These are phyloP conservation scores for Scheffersomyces illinoinensis DNA, from an alignment of 1,139 yeast genomes.

Conservation along the genomic window DNA sequence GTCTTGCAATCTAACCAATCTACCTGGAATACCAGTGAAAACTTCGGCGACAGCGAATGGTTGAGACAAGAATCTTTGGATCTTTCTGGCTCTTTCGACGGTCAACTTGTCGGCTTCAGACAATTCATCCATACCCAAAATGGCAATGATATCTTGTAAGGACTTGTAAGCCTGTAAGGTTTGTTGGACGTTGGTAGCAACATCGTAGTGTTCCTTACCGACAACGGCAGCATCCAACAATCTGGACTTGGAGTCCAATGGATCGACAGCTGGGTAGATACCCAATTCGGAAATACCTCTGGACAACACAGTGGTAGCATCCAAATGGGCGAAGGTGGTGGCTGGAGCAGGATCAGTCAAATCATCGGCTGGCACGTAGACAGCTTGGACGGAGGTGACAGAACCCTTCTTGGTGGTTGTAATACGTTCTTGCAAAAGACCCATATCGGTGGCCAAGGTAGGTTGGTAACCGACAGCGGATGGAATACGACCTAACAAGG, in stretches of 20 bases:
- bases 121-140: conserved; percentile 99
- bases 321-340: conserved; percentile 99
- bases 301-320: conserved; percentile 99
- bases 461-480: conserved; percentile 99
- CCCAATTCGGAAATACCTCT: conserved; percentile 99
- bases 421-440: conserved; percentile 99
- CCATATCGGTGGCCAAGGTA: conserved; percentile 99
- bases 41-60: conserved; percentile 99
- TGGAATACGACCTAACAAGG: conserved; percentile 99
- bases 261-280: conserved; percentile 99
- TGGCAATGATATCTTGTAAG: conserved; percentile 99
- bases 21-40: conserved; percentile 99
- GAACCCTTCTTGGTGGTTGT: conserved; percentile 99
- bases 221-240: conserved; percentile 95
- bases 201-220: conserved; percentile 98
- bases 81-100: conserved; percentile 99
- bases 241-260: conserved; percentile 99
- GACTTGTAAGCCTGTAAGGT: conserved; percentile 99
- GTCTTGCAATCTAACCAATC: conserved; percentile 94
- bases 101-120: conserved; percentile 98
- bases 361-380: conserved; percentile 99
- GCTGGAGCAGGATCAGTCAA: conserved; percentile 99
- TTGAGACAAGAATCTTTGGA: conserved; percentile 99
- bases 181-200: conserved; percentile 94
- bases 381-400: conserved; percentile 99